Evolutionary conservation across 164 flowering plant species (phyloP).

Genomic region (Protea cynaroides): DNA sequence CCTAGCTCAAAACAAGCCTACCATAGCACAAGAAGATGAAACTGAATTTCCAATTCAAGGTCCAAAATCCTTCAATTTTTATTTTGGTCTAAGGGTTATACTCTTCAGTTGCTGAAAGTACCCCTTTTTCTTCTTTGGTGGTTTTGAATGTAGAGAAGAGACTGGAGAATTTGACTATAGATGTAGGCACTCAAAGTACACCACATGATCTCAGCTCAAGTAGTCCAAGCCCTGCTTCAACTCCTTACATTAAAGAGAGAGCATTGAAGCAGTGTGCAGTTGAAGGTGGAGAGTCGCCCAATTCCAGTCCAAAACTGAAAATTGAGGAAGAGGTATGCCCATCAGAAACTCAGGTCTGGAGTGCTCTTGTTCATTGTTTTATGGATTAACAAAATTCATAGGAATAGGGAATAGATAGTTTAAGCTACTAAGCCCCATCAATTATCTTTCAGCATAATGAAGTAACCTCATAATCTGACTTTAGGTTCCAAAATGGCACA

Average conservation of each 20-base stretch:
- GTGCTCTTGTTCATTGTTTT: background rate
- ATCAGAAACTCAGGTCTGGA: background rate
- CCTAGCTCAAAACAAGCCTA: constrained; percentile 21
- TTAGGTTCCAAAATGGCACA: no score
- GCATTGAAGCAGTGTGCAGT: constrained; percentile 19
- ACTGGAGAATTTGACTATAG: constrained; percentile 40
- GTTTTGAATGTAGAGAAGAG: constrained; percentile 25
- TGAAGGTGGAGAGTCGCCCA: constrained; percentile 28
- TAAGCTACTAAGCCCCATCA: no score
- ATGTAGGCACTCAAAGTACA: constrained; percentile 68
- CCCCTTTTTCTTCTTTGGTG: background rate
- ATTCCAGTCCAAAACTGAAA: constrained; percentile 15
- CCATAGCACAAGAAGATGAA: constrained; percentile 14
- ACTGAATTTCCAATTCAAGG: constrained; percentile 25
- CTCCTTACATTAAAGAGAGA: constrained; percentile 49
- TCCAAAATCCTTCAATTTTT: constrained; percentile 5
- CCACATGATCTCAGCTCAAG: constrained; percentile 45
- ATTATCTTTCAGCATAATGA: no score
- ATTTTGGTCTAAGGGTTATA: background rate
- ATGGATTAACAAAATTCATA: no score
- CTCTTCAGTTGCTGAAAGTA: background rate
- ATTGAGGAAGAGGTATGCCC: constrained; percentile 29
- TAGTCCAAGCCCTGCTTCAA: constrained; percentile 46
- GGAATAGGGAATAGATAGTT: no score
- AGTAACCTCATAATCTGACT: no score